Percentiles rank a stretch among this genome's conserved stretches.
These are phyloP conservation scores for Dunaliella sp. DNA, from an alignment of 139 green algal genomes.

Conservation along the genomic window DNA sequence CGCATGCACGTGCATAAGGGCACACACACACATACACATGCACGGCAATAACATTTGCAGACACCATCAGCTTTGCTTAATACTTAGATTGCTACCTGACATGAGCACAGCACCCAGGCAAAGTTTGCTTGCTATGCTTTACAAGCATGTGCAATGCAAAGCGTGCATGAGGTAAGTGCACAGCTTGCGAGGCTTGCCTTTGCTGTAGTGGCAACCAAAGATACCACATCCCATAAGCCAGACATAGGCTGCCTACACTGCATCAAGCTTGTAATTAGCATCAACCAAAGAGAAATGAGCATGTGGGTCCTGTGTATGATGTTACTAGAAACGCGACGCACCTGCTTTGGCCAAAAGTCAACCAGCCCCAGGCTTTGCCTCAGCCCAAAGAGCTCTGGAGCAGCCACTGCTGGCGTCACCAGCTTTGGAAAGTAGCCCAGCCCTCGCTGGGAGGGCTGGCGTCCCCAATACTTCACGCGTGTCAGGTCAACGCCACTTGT, in stretches of 20 bases:
- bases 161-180: no score
- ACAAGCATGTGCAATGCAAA: no score
- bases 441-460: not conserved
- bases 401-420: not conserved
- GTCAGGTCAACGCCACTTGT: not conserved
- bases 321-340: not conserved
- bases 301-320: not conserved
- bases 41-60: no score
- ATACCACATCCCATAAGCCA: not conserved
- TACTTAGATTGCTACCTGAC: no score
- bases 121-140: no score
- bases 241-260: not conserved
- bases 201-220: no score
- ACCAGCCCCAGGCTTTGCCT: not conserved
- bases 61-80: no score
- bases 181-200: no score
- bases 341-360: not conserved
- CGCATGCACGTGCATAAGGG: no score
- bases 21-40: no score
- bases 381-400: not conserved
- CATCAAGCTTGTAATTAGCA: not conserved
- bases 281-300: no score
- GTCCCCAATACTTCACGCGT: not conserved
- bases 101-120: no score
- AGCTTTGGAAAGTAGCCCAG: not conserved